Conservation (phyloP, 495 filamentous ascomycete genomes). For the Daldinia vernicosa region DNA sequence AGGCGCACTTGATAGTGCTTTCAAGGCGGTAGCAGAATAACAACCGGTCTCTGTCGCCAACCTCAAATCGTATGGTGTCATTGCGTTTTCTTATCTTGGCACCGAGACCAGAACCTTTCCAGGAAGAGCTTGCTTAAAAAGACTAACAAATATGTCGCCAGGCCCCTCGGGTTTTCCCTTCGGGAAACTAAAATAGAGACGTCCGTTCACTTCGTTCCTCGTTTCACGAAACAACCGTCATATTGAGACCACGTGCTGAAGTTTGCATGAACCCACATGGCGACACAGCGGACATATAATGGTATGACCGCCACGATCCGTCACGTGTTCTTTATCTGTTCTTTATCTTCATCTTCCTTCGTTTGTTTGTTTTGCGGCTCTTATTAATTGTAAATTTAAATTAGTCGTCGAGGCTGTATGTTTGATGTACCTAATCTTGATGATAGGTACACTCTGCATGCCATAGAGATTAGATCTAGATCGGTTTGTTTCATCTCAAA, state of each 20-base stretch:
- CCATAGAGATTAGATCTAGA: constrained; percentile 27
- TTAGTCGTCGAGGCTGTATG: neutral
- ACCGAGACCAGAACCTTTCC: constrained; percentile 19
- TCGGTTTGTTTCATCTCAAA: constrained; percentile 22
- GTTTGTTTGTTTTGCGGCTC: constrained; percentile 9
- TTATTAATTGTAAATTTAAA: constrained; percentile 2
- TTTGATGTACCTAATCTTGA: constrained; percentile 16
- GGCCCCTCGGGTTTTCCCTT: constrained; percentile 14
- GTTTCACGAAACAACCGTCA: constrained; percentile 32
- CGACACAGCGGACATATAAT: constrained; percentile 4
- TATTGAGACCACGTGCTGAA: constrained; percentile 30
- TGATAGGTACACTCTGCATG: constrained; percentile 6
- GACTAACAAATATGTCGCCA: constrained; percentile 7
- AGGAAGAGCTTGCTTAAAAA: constrained; percentile 4
- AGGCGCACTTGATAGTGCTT: constrained; percentile 32
- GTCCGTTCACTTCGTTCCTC: constrained; percentile 20
- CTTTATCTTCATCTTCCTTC: constrained; percentile 7
- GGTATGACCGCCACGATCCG: neutral
- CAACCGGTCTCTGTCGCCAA: constrained; percentile 38
- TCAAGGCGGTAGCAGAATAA: constrained; percentile 18
- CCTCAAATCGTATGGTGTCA: constrained; percentile 42
- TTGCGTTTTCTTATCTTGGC: constrained; percentile 29
- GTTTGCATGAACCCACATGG: constrained; percentile 20
- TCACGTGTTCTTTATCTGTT: constrained; percentile 28
- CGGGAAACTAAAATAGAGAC: constrained; percentile 14